A percentile compares a stretch with the other conserved stretches of the same genome.
Evolutionary conservation across 257 asterid genomes (phyloP).

Genomic region (Nicotiana otophora): DNA sequence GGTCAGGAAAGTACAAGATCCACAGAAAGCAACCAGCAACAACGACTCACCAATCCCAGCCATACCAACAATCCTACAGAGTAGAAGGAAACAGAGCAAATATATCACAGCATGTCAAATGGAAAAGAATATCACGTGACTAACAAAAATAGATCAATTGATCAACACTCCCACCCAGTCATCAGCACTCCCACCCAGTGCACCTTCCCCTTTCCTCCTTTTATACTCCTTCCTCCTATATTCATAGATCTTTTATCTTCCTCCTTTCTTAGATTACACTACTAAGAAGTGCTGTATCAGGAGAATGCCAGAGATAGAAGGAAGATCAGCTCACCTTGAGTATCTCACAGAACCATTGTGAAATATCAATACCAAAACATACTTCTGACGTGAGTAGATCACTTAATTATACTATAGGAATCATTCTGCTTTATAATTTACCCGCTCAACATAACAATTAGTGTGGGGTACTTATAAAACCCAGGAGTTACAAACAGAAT

Average conservation of each 20-base stretch:
- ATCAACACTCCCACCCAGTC: background rate
- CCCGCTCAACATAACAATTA: background rate
- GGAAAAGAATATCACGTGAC: background rate
- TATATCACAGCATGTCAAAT: background rate
- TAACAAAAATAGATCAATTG: background rate
- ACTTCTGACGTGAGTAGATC: background rate
- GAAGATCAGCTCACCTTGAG: background rate
- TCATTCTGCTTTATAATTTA: background rate
- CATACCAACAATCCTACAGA: slow-evolving; percentile 98
- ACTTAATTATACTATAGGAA: background rate
- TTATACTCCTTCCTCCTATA: background rate
- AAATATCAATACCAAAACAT: background rate
- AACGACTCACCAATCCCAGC: slow-evolving; percentile 96
- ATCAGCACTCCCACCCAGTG: background rate
- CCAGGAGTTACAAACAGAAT: background rate
- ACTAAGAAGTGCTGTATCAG: background rate
- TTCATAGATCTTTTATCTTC: background rate
- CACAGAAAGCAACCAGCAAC: slow-evolving; percentile 91
- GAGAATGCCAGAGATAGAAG: background rate
- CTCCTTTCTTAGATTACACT: background rate
- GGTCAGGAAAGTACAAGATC: slow-evolving; percentile 90
- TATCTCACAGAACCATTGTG: background rate
- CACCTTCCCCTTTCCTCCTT: background rate
- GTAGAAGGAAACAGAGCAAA: background rate
- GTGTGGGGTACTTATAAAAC: background rate